phyloP scores from a whole-genome alignment of 805 yeast genomes.

The Wickerhamiella domercqiae region DNA sequence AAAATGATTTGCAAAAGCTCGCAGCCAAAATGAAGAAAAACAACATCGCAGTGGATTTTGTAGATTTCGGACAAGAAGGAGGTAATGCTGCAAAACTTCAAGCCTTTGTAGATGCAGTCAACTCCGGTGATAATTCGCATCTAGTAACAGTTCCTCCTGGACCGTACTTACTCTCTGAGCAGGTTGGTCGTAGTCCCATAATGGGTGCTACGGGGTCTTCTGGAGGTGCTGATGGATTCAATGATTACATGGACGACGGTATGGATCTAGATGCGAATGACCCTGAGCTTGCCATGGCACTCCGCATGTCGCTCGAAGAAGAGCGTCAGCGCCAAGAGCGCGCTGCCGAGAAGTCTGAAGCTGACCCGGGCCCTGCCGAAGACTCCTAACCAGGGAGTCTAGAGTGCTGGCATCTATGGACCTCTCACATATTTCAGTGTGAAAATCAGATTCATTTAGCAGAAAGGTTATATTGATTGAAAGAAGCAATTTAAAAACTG shows the following conservation, averaged over 20 bases:
- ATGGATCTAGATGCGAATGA: constrained; percentile 80
- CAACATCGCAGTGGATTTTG: constrained; percentile 73
- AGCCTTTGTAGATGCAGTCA: constrained; percentile 57
- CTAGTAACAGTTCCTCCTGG: constrained; percentile 81
- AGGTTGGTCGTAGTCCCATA: constrained; percentile 60
- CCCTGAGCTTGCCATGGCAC: constrained; percentile 92
- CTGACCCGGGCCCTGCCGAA: neutral
- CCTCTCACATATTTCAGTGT: too few species aligned
- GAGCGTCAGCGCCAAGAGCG: constrained; percentile 78
- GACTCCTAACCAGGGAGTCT: neutral
- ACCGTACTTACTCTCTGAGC: constrained; percentile 68
- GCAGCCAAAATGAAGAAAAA: constrained; percentile 92
- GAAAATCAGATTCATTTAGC: too few species aligned
- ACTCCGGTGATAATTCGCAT: constrained; percentile 40
- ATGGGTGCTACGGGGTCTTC: constrained; percentile 35
- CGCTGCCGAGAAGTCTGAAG: constrained; percentile 2
- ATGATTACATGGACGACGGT: constrained; percentile 26
- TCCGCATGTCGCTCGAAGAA: constrained; percentile 87
- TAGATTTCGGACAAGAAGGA: constrained; percentile 83
- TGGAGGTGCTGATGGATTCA: constrained; percentile 32
- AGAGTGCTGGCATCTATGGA: too few species aligned
- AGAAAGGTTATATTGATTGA: too few species aligned
- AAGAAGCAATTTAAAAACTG: too few species aligned
- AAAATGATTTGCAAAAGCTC: constrained; percentile 59
- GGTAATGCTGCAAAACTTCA: constrained; percentile 65